Conservation (phyloP, 305 asterid species). For the Rubia tinctorum region DNA sequence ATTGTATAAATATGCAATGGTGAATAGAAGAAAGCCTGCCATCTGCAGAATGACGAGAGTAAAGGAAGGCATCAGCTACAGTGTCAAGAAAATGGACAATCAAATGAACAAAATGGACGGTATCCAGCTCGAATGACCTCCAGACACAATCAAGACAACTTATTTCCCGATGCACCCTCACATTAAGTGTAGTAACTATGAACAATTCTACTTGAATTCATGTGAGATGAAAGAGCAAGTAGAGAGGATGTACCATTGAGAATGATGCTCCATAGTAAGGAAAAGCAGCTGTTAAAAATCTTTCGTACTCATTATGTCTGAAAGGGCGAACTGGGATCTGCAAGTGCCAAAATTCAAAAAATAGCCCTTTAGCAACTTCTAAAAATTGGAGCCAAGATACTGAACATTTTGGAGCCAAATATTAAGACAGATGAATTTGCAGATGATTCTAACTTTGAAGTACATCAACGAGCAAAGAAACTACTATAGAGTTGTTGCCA, state of each 20-base stretch:
- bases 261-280: constrained; percentile 91
- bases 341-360: constrained; percentile 18
- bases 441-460: neutral
- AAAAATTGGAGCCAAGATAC: neutral
- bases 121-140: too few relatives aligned
- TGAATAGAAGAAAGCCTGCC: constrained; percentile 78
- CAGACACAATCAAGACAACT: too few relatives aligned
- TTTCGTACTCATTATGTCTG: constrained; percentile 84
- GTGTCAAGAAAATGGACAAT: neutral
- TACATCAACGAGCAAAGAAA: neutral
- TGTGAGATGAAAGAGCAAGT: constrained; percentile 11
- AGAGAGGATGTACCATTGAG: constrained; percentile 51
- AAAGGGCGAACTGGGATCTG: constrained; percentile 96
- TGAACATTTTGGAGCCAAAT: neutral
- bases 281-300: constrained; percentile 78
- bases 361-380: constrained; percentile 2
- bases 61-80: neutral
- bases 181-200: too few relatives aligned
- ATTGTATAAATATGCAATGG: constrained; percentile 60
- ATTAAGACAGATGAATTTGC: neutral
- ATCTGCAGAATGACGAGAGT: constrained; percentile 43
- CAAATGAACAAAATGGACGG: neutral
- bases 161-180: too few relatives aligned
- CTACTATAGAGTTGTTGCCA: neutral
- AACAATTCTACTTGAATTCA: neutral